Conservation (phyloP, 768 basidiomycete genomes). For the Amyloporia xantha region DNA sequence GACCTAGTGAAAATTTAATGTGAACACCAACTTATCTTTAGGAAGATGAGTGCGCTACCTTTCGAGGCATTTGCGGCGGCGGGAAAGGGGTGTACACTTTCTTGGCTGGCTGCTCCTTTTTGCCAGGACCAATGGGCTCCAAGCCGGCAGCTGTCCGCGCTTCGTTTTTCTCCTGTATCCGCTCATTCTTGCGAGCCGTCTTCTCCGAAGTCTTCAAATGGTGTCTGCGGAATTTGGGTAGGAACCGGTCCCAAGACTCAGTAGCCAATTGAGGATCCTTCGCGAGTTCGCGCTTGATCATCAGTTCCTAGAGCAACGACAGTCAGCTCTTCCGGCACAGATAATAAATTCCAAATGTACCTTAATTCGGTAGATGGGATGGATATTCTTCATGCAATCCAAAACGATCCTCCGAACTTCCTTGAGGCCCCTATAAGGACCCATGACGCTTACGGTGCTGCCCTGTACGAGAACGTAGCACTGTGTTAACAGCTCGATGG, state of each 20-base stretch:
- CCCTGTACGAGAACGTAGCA: constrained; percentile 99
- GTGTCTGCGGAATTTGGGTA: constrained; percentile 90
- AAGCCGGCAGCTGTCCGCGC: constrained; percentile 65
- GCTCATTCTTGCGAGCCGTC: constrained; percentile 85
- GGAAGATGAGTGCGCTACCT: constrained; percentile 44
- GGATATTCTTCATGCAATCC: constrained; percentile 99
- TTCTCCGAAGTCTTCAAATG: constrained; percentile 94
- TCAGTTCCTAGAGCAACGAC: constrained; percentile 60
- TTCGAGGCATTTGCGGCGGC: constrained; percentile 87
- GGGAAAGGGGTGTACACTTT: constrained; percentile 99
- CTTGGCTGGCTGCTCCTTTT: constrained; percentile 58
- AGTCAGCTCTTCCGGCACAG: constrained; percentile 1
- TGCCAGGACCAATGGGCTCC: constrained; percentile 28
- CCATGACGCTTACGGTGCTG: constrained; percentile 97
- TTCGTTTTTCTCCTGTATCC: constrained; percentile 49
- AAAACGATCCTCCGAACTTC: constrained; percentile 95
- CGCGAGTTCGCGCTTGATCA: constrained; percentile 96
- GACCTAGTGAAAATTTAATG: constrained; percentile 38
- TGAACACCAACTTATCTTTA: background rate
- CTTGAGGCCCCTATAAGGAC: constrained; percentile 89
- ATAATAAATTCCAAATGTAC: constrained; percentile 31
- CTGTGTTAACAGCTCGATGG: constrained; percentile 91
- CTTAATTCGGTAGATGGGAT: constrained; percentile 99
- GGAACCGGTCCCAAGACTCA: constrained; percentile 95
- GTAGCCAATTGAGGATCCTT: constrained; percentile 94